Conservation (phyloP, 2,329 filamentous ascomycete species). For the Cryoendolithus antarcticus region DNA sequence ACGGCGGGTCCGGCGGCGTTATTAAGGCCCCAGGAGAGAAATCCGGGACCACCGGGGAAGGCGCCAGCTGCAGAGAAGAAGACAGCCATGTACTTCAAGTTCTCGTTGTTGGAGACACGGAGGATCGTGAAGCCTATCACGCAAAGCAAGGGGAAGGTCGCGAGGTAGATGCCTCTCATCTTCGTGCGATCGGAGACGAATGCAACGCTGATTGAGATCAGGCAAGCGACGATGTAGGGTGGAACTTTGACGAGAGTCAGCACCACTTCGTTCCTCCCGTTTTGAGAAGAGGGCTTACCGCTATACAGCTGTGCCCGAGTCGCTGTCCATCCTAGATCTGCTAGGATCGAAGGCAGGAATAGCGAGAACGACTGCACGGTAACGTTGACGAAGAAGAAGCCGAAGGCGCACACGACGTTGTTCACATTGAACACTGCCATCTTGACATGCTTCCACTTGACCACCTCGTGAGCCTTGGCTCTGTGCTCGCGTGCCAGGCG, state of each 20-base stretch:
- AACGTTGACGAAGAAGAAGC: conserved; percentile 50
- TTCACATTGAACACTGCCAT: conserved; percentile 43
- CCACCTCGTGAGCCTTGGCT: conserved; percentile 33
- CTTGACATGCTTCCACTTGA: conserved; percentile 38
- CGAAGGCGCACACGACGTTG: conserved; percentile 46
- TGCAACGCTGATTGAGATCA: conserved; percentile 12
- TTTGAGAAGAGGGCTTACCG: background rate
- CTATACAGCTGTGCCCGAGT: conserved; percentile 30
- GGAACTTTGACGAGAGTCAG: background rate
- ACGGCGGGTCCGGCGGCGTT: conserved; percentile 46
- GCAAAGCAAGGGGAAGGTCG: conserved; percentile 10
- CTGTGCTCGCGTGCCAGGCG: conserved; percentile 40
- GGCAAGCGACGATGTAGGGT: conserved; percentile 9
- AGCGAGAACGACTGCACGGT: conserved; percentile 38
- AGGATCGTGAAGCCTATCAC: conserved; percentile 26
- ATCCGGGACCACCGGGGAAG: conserved; percentile 46
- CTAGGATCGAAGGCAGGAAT: conserved; percentile 41
- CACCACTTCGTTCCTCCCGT: no score
- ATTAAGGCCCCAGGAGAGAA: conserved; percentile 47
- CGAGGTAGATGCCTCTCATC: conserved; percentile 12
- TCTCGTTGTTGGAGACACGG: conserved; percentile 12
- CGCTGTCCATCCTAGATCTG: conserved; percentile 50
- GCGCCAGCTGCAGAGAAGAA: conserved; percentile 32
- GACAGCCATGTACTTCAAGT: conserved; percentile 24
- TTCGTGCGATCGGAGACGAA: conserved; percentile 14